phyloP scores from a whole-genome alignment of 2,329 filamentous ascomycete species.

The Pseudonectria foliicola region DNA sequence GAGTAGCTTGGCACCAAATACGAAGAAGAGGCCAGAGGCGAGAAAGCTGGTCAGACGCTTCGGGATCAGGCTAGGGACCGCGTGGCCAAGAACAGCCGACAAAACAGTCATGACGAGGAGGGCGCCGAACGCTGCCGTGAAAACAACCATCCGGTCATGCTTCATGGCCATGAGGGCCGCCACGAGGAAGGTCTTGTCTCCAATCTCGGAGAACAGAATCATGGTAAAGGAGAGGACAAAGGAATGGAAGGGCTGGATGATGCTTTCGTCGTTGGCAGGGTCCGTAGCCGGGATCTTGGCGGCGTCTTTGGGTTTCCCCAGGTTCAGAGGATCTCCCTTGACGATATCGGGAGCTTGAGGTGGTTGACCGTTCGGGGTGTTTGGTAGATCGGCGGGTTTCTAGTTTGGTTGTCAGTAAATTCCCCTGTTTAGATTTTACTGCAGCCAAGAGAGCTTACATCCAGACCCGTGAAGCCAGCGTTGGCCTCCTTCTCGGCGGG shows the following conservation, averaged over 20 bases:
- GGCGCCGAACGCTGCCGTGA: slow-evolving; percentile 88
- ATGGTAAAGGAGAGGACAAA: slow-evolving; percentile 90
- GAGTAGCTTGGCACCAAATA: slow-evolving; percentile 80
- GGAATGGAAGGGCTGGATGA: slow-evolving; percentile 79
- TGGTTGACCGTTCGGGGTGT: slow-evolving; percentile 67
- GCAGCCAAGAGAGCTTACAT: slow-evolving; percentile 18
- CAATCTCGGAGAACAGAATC: slow-evolving; percentile 95
- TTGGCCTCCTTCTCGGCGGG: slow-evolving; percentile 34
- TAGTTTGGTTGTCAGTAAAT: slow-evolving; percentile 29
- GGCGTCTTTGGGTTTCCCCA: slow-evolving; percentile 22
- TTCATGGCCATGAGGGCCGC: slow-evolving; percentile 99
- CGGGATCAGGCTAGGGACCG: slow-evolving; percentile 81
- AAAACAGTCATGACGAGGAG: slow-evolving; percentile 91
- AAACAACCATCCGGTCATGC: slow-evolving; percentile 86
- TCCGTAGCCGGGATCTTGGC: slow-evolving; percentile 22
- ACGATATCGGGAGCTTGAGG: slow-evolving; percentile 60
- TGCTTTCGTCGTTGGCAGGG: slow-evolving; percentile 41
- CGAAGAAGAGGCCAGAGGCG: slow-evolving; percentile 76
- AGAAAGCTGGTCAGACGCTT: slow-evolving; percentile 86
- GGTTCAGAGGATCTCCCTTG: slow-evolving; percentile 56
- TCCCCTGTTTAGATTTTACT: slow-evolving; percentile 2
- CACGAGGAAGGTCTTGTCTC: slow-evolving; percentile 97
- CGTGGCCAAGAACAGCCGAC: slow-evolving; percentile 86
- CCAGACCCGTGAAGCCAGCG: slow-evolving; percentile 28
- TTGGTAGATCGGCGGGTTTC: slow-evolving; percentile 78